These are phyloP conservation scores for Torulaspora franciscae DNA, from an alignment of 805 yeast genomes.

Conservation along the genomic window DNA sequence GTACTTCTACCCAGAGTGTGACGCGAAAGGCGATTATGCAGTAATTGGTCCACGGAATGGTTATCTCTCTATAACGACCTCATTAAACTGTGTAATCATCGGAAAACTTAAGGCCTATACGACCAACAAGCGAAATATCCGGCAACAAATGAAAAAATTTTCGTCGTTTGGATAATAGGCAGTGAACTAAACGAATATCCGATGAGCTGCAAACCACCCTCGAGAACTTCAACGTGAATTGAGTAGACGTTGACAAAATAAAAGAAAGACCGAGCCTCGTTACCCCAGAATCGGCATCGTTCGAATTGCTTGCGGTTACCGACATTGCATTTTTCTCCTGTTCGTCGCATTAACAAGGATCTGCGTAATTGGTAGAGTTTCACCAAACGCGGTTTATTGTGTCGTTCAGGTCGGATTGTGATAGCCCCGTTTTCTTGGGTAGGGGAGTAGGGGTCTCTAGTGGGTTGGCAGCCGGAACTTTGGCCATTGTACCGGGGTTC, in stretches of 20 bases:
- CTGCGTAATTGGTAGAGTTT: neutral
- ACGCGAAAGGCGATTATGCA: conserved; percentile 1
- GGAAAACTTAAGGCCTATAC: neutral
- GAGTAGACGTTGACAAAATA: too few species aligned
- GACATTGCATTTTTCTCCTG: too few species aligned
- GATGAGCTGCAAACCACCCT: neutral
- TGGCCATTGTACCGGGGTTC: conserved; percentile 1
- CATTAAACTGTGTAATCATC: neutral
- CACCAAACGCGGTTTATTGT: conserved; percentile 15
- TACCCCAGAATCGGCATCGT: too few species aligned
- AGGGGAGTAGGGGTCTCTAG: conserved; percentile 24
- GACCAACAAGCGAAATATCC: conserved; percentile 6
- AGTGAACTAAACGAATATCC: conserved; percentile 1
- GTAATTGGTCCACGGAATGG: conserved; percentile 2
- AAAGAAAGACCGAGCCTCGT: too few species aligned
- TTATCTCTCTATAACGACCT: neutral
- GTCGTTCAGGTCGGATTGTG: conserved; percentile 10
- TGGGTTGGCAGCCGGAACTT: conserved; percentile 17
- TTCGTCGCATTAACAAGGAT: too few species aligned
- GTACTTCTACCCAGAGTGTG: neutral
- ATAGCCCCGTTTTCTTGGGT: conserved; percentile 9
- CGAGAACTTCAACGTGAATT: neutral
- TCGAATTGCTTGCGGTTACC: too few species aligned
- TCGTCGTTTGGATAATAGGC: conserved; percentile 5
- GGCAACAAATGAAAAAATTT: conserved; percentile 4